Evolutionary conservation across 257 asterid species (phyloP).

Genomic region (Solanum sitiens): DNA sequence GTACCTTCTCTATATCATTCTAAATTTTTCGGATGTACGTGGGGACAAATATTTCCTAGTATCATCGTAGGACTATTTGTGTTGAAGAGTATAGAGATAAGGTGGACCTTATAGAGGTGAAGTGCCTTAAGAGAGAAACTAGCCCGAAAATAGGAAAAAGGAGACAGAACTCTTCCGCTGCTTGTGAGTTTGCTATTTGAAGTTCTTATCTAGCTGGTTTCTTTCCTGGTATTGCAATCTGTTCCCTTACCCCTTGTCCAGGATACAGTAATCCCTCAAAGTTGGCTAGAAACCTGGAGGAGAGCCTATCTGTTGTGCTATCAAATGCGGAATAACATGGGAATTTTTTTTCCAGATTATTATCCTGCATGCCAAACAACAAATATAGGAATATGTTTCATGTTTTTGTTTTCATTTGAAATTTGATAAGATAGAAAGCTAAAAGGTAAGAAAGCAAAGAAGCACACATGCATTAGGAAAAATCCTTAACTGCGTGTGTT

Average conservation of each 20-base stretch:
- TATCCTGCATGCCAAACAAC: not conserved
- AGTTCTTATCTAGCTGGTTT: not conserved
- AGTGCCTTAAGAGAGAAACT: not conserved
- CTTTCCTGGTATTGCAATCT: not conserved
- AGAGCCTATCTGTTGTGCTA: not conserved
- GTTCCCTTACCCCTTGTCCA: not conserved
- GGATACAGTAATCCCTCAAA: not conserved
- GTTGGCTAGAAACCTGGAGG: not conserved
- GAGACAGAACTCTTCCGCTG: not conserved
- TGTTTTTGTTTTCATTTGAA: not conserved
- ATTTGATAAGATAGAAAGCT: not conserved
- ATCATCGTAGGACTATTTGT: not conserved
- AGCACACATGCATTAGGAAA: not conserved
- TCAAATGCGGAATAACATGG: not conserved
- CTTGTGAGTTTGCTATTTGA: not conserved
- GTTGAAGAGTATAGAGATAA: not conserved
- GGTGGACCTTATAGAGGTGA: not conserved
- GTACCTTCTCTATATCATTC: not conserved
- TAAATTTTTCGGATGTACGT: not conserved
- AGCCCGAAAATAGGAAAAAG: not conserved
- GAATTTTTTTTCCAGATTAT: not conserved
- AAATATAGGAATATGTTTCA: not conserved
- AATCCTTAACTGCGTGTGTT: not conserved
- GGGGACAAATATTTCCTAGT: not conserved
- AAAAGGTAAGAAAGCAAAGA: not conserved